These are phyloP conservation scores for Sporothrix variecibatus DNA, from an alignment of 2,329 filamentous ascomycete genomes.

Conservation along the genomic window DNA sequence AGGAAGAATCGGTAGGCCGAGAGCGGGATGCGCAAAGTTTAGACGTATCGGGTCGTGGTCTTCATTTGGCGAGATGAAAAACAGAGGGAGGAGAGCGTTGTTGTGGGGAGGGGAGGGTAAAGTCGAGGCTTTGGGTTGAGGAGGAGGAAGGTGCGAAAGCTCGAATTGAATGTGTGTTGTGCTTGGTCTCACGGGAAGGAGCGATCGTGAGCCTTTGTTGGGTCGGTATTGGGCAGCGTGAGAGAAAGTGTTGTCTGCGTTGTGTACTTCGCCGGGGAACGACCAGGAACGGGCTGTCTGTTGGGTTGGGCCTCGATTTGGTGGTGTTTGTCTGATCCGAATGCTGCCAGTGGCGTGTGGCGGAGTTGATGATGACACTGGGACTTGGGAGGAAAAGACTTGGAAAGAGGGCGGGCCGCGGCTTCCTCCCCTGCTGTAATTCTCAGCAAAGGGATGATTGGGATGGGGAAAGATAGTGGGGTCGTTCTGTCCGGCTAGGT, in stretches of 20 bases:
- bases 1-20: neutral
- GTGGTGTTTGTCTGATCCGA: neutral
- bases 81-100: neutral
- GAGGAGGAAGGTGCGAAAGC: neutral
- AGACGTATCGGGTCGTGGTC: neutral
- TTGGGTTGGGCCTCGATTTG: neutral
- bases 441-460: neutral
- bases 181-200: neutral
- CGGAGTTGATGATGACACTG: conserved; percentile 20
- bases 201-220: neutral
- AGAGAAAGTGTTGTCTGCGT: no score
- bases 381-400: neutral
- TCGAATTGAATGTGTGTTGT: neutral
- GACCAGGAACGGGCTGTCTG: conserved; percentile 8
- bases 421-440: neutral
- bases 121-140: neutral
- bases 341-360: conserved; percentile 22
- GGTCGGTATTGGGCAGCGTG: conserved; percentile 2
- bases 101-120: neutral
- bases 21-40: neutral
- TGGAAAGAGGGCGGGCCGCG: conserved; percentile 6
- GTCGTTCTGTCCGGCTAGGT: neutral
- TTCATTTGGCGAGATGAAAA: conserved; percentile 13
- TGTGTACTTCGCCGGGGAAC: neutral
- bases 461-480: conserved; percentile 2